These are phyloP conservation scores for Piloderma croceum DNA, from an alignment of 768 basidiomycete genomes.

Conservation along the genomic window DNA sequence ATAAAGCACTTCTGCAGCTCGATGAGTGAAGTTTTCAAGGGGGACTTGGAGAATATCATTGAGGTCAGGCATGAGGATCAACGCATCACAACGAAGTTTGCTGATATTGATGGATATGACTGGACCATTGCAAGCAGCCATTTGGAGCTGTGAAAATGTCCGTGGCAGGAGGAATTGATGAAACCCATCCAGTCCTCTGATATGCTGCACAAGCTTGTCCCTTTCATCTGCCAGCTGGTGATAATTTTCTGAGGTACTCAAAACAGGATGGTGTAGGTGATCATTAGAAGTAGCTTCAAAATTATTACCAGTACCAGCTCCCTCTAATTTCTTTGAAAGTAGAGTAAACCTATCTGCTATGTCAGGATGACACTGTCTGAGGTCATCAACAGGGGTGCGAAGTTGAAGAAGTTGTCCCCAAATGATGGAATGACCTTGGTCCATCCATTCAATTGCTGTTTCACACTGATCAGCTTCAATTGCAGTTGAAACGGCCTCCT, in stretches of 20 bases:
- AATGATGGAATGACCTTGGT: conserved; percentile 22
- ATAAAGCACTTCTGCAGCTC: no score
- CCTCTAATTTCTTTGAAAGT: conserved; percentile 7
- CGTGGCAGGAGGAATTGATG: conserved; percentile 13
- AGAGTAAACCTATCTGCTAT: conserved; percentile 10
- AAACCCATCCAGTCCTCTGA: conserved; percentile 11
- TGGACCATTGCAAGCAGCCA: conserved; percentile 7
- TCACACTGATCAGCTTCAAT: conserved; percentile 7
- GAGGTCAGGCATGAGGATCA: conserved; percentile 25
- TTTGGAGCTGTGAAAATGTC: conserved; percentile 5
- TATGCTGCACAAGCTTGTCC: conserved; percentile 12
- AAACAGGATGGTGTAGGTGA: no score
- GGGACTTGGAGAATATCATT: conserved; percentile 8
- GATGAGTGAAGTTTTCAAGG: conserved; percentile 3
- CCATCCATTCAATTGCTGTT: conserved; percentile 22
- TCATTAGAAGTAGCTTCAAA: no score
- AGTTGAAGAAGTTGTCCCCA: conserved; percentile 23
- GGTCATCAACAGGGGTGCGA: conserved; percentile 20
- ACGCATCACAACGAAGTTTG: conserved; percentile 31
- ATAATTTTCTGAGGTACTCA: no score
- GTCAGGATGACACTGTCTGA: conserved; percentile 4
- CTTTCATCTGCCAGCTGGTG: no score
- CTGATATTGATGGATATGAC: conserved; percentile 18
- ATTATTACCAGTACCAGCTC: conserved; percentile 1
- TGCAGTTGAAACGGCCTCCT: conserved; percentile 8